These are phyloP conservation scores for Pseudotsuga menziesii DNA, from an alignment of 75 land plant species.

Conservation along the genomic window DNA sequence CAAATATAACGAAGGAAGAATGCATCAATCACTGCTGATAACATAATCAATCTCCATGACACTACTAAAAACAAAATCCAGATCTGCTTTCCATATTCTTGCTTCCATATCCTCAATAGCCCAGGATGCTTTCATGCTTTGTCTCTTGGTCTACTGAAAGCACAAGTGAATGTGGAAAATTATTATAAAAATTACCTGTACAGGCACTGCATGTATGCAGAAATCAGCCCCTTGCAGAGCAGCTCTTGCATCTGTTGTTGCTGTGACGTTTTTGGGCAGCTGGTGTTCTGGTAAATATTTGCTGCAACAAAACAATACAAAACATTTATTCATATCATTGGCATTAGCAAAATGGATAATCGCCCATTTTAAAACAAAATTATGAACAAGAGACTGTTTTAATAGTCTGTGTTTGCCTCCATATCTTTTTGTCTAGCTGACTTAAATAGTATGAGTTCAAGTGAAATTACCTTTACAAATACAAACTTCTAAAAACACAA, in stretches of 20 bases:
- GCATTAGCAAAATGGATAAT: background rate
- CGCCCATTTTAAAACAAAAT: background rate
- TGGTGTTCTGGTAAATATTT: conserved; percentile 79
- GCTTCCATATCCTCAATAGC: background rate
- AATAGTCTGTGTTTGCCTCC: background rate
- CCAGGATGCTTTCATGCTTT: background rate
- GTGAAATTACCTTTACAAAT: background rate
- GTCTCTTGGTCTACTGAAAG: background rate
- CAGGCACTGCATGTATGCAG: conserved; percentile 92
- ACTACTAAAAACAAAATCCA: too few species aligned
- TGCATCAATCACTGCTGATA: conserved; percentile 4
- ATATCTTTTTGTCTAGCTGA: background rate
- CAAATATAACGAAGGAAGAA: background rate
- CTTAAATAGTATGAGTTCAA: background rate
- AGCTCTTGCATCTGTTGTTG: conserved; percentile 68
- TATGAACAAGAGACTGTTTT: background rate
- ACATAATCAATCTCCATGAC: background rate
- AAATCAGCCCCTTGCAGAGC: conserved; percentile 77
- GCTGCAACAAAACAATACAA: conserved; percentile 23
- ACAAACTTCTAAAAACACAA: background rate
- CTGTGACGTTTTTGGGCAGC: conserved; percentile 70
- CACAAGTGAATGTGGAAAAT: background rate
- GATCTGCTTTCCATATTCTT: too few species aligned
- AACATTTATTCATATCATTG: background rate
- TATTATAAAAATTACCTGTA: conserved; percentile 47